Conservation (phyloP, 192 early-diverging fungal species). For the Coemansia sp. region DNA sequence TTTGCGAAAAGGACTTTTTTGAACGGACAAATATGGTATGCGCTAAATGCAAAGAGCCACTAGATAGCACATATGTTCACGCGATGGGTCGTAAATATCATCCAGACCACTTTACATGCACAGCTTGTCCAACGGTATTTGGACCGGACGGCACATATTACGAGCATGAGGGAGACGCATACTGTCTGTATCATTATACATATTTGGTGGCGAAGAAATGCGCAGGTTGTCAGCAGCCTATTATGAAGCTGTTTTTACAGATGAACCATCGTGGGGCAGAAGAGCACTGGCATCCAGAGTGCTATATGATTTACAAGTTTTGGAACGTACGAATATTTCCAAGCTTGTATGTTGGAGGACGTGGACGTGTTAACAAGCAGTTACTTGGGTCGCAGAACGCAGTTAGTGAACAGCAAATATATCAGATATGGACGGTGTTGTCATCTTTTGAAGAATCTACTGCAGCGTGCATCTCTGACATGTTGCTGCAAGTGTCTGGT, state of each 20-base stretch:
- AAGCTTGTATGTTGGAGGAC: constrained; percentile 46
- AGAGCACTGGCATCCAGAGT: constrained; percentile 98
- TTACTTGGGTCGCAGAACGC: constrained; percentile 43
- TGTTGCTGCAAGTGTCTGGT: constrained; percentile 87
- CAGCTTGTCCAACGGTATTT: constrained; percentile 87
- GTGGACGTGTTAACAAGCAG: constrained; percentile 53
- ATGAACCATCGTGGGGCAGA: constrained; percentile 70
- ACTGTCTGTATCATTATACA: constrained; percentile 95
- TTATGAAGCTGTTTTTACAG: constrained; percentile 96
- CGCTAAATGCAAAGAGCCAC: constrained; percentile 78
- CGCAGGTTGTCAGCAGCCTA: constrained; percentile 92
- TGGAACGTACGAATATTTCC: constrained; percentile 56
- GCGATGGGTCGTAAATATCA: constrained; percentile 94
- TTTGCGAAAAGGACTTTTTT: constrained; percentile 47
- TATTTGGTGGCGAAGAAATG: constrained; percentile 86
- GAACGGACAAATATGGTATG: constrained; percentile 54
- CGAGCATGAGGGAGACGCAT: constrained; percentile 89
- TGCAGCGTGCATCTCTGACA: constrained; percentile 92
- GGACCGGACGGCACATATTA: constrained; percentile 95
- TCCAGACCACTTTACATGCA: constrained; percentile 96
- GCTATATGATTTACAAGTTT: constrained; percentile 98
- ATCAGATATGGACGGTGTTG: constrained; percentile 84
- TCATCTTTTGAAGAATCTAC: constrained; percentile 96
- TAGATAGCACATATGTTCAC: constrained; percentile 89
- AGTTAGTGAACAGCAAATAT: constrained; percentile 80